Percentiles rank a stretch among this genome's conserved stretches.
Conservation (phyloP, 2,329 filamentous ascomycete species). For the Rachicladosporium sp. region DNA sequence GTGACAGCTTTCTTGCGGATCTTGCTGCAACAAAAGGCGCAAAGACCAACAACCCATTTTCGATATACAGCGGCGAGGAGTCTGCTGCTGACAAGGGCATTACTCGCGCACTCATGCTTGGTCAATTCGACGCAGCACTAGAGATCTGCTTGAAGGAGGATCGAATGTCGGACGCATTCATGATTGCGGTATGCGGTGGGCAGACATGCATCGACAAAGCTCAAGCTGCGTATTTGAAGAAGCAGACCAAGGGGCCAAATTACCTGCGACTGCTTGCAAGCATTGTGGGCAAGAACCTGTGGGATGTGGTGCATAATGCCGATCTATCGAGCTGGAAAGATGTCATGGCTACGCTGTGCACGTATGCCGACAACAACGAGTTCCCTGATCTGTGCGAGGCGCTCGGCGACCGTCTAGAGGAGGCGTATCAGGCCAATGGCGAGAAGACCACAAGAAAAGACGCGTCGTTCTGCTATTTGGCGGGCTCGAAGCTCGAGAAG, state of each 20-base stretch:
- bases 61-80: constrained; percentile 74
- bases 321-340: constrained; percentile 92
- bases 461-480: constrained; percentile 91
- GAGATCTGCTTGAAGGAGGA: constrained; percentile 81
- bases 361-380: constrained; percentile 79
- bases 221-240: constrained; percentile 78
- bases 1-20: constrained; percentile 76
- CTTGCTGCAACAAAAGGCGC: constrained; percentile 79
- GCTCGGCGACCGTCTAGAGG: constrained; percentile 79
- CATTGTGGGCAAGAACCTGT: constrained; percentile 90
- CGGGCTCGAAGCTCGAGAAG: constrained; percentile 94
- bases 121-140: constrained; percentile 83
- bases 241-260: constrained; percentile 71
- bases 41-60: constrained; percentile 89
- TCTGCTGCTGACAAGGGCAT: constrained; percentile 73
- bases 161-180: constrained; percentile 87
- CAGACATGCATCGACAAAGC: constrained; percentile 90
- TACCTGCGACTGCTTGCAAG: constrained; percentile 84
- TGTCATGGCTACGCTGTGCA: constrained; percentile 89
- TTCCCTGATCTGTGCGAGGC: constrained; percentile 93
- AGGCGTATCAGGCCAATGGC: constrained; percentile 46
- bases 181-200: constrained; percentile 93
- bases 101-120: constrained; percentile 76
- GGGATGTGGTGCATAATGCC: constrained; percentile 96
- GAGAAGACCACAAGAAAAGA: constrained; percentile 55